Conservation (phyloP, 164 flowering plant genomes). For the Chimonanthus salicifolius region DNA sequence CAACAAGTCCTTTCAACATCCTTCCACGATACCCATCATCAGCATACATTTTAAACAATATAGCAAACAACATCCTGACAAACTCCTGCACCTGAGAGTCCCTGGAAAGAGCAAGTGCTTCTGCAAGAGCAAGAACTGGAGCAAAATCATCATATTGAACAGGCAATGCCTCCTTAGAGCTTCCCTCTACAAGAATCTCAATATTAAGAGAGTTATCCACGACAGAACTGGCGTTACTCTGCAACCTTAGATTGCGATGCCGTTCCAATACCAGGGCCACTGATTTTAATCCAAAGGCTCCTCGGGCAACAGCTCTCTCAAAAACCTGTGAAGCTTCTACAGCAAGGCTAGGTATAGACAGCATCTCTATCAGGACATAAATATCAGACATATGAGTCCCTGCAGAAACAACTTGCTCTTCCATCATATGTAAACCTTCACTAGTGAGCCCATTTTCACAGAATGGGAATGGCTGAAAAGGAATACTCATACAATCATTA, state of each 20-base stretch:
- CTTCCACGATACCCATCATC: conserved; percentile 65
- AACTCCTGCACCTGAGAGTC: conserved; percentile 63
- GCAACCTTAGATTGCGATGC: conserved; percentile 52
- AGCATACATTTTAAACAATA: conserved; percentile 70
- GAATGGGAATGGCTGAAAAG: conserved; percentile 34
- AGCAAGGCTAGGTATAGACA: conserved; percentile 77
- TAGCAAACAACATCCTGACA: conserved; percentile 72
- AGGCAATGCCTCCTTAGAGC: conserved; percentile 35
- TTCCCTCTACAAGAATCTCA: conserved; percentile 40
- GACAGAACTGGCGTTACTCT: conserved; percentile 31
- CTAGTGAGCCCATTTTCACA: conserved; percentile 46
- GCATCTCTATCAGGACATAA: conserved; percentile 76
- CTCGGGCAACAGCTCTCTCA: conserved; percentile 88
- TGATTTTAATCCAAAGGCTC: conserved; percentile 57
- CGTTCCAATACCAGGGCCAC: conserved; percentile 83
- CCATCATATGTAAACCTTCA: conserved; percentile 34
- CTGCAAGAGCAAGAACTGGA: conserved; percentile 80
- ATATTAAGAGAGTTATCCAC: conserved; percentile 41
- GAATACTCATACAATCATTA: conserved; percentile 26
- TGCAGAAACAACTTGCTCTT: conserved; percentile 39
- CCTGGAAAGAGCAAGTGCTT: conserved; percentile 76
- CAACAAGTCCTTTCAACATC: conserved; percentile 87
- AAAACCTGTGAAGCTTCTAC: conserved; percentile 83
- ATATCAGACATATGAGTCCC: conserved; percentile 67
- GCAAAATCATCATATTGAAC: conserved; percentile 65